These are phyloP conservation scores for Suillus fuscotomentosus DNA, from an alignment of 768 basidiomycete genomes.

Conservation along the genomic window DNA sequence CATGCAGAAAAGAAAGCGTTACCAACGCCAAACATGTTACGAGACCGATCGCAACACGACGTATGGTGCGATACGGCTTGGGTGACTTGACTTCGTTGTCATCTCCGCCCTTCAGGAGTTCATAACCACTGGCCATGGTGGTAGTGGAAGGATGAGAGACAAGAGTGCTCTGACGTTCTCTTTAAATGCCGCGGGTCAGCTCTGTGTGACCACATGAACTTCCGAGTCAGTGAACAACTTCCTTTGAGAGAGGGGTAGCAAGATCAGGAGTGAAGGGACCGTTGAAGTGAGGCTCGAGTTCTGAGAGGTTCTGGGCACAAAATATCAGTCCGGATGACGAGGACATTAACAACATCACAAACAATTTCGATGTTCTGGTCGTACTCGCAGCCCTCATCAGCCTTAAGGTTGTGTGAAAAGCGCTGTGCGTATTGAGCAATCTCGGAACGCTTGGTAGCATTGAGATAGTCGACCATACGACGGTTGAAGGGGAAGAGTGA, in stretches of 20 bases:
- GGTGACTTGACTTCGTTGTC: background rate
- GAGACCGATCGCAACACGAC: conserved; percentile 13
- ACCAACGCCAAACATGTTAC: conserved; percentile 11
- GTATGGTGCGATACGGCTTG: conserved; percentile 10
- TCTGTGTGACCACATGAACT: background rate
- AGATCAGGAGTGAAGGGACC: conserved; percentile 99
- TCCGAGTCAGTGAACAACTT: background rate
- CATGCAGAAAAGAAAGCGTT: conserved; percentile 13
- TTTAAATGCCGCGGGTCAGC: background rate
- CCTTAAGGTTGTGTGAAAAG: conserved; percentile 87
- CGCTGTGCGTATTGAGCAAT: conserved; percentile 87
- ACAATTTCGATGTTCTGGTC: conserved; percentile 93
- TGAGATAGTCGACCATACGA: conserved; percentile 91
- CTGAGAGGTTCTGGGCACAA: conserved; percentile 73
- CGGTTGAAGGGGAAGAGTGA: conserved; percentile 98
- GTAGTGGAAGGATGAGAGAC: background rate
- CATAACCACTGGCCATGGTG: conserved; percentile 22
- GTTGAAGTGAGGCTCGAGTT: conserved; percentile 99
- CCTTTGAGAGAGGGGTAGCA: conserved; percentile 85
- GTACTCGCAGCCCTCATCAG: conserved; percentile 88
- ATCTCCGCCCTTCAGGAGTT: conserved; percentile 12
- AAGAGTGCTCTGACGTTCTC: background rate
- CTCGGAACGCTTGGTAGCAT: conserved; percentile 88
- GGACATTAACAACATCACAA: conserved; percentile 25
- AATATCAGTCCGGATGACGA: conserved; percentile 1